Evolutionary conservation across 1,284 basidiomycete genomes (phyloP), one percentile per base, ranked within the genome.

Genomic region (Mycena citricolor): DNA sequence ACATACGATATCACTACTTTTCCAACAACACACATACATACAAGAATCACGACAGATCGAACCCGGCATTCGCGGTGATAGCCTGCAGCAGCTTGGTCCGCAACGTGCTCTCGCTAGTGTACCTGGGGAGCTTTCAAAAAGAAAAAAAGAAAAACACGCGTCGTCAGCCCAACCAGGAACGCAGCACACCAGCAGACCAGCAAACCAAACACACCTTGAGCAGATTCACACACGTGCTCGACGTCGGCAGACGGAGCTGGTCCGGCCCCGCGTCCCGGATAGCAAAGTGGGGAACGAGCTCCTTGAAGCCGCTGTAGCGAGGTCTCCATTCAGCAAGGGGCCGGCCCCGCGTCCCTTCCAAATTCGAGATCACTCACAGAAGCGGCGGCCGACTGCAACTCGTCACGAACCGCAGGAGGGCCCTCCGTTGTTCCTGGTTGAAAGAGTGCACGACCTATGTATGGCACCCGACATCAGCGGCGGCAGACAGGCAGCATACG

Each of bases 331-430:
- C 7, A 14, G 39, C 19, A 35, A 38, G 19, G 45, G 43, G n/a
- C 30, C 41, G 26, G 10, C 53, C 52, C 16, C 39, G n/a, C n/a
- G 26, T 29, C 26, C 10, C 26, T 10, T 29, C 11, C 3, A 12
- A 22, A 22, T 13, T n/a, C 8, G 3, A 36, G n/a, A 10, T 25
- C 4, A 69, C 84, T 55, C 57, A 88, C 79, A 97, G 65, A 7
- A 90, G 66, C 0, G 93, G 94, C 0, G 94, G 91, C 8, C 93
- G 75, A 52, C 89, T 86, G 59, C 91, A 94, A 48, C 87, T 89
- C 4, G 94, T 95, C 8, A 91, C 93, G 58, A 97, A 97, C 7
- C 88, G 77, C 42, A 97, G 62, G 47, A 97, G 69, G 1, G 79
- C 72, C 26, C 79, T 69, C 10, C 82, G 76, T 51, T 91, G 80